Evolutionary conservation across 2,329 filamentous ascomycete species (phyloP), one percentile per base, ranked within the genome.

Genomic region (Fusarium bactridioides): DNA sequence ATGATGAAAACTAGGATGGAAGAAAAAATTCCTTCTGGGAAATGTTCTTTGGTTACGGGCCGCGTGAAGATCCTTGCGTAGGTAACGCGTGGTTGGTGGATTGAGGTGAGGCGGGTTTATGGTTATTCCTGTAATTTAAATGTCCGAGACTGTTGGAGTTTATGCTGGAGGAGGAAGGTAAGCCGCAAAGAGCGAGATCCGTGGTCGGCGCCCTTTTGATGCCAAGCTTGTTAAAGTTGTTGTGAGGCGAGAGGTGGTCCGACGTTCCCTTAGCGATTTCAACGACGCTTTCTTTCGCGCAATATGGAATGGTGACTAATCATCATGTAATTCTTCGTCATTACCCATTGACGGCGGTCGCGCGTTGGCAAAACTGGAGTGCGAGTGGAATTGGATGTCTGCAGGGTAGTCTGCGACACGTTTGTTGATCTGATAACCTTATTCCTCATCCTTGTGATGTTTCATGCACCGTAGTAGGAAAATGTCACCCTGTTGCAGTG

Each of bases 1-100:
- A 55, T 70, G 53, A 73, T 25, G 23, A 53, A 72, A 65, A 72
- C 41, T 35, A 58, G 61, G 70, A 43, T 41, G n/a, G 18, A n/a
- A 13, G 11, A 25, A 25, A 65, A 66, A 44, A 38, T 47, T 37
- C 29, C 57, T 72, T 70, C 54, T 69, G 23, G 31, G n/a, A 27
- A 23, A 16, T 50, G 29, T 73, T 72, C 61, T 45, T 61, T 40
- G 44, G 29, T n/a, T 43, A 38, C 41, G 35, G 60, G 50, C 37
- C 64, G 31, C 55, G 9, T 31, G 40, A 40, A 41, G 63, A 61
- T 69, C 64, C 44, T 45, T 57, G 50, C 58, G 59, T 45, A n/a
- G n/a, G n/a, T n/a, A 33, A 35, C 44, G 23, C 44, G 10, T 25
- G 15, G 41, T 43, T 43, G n/a, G n/a, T 43, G 41, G 48, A 9